Base-by-base conservation (phyloP, 352 stramenopile species). In the Phytophthora gonapodyides region DNA sequence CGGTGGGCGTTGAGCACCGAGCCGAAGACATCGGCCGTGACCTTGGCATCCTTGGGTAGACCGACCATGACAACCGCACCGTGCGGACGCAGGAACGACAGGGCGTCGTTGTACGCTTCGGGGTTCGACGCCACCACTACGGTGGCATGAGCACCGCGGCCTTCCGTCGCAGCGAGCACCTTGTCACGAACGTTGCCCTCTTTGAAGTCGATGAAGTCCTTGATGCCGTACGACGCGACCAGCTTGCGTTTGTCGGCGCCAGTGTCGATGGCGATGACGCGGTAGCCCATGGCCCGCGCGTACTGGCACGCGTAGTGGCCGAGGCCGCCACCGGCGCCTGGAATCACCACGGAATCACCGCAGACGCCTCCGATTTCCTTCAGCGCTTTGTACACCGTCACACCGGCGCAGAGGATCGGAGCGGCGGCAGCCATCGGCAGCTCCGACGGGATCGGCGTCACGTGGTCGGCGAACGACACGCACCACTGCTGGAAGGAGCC, bases 371-470 rank as follows among this genome's bases (percentile, higher is more conserved):
- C 69, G 43, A 76, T 83, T 42, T 84, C 66, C 54, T 78, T 82
- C 35, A 95, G 58, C 1, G 89, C 87, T 38, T 79, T 89, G 66
- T 90, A 97, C 2, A 77, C 80, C 0, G 90, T 97, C 47, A 96
- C 74, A 8, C 89, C 89, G 13, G 87, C 87, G 66, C 90, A 97
- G 19, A 97, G 62, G 15, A 97, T 69, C 0, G 85, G 76, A 31
- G 76, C 84, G n/a, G 79, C 80, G 8, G 55, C 58, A 24, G 69
- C 54, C 15, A 87, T 54, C 1, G 64, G 37, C 16, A 95, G 52
- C 12, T 68, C 66, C 1, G 70, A 33, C 3, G 87, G 87, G 58
- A 96, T 82, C 17, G 80, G 76, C 11, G 85, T 87, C 52, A 96
- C 87, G 47, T 78, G 69, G 43, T 87, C 66, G 0, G 71, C 72